These are phyloP conservation scores for Pleurotus salmoneostramineus DNA, from an alignment of 768 basidiomycete genomes.

Conservation along the genomic window DNA sequence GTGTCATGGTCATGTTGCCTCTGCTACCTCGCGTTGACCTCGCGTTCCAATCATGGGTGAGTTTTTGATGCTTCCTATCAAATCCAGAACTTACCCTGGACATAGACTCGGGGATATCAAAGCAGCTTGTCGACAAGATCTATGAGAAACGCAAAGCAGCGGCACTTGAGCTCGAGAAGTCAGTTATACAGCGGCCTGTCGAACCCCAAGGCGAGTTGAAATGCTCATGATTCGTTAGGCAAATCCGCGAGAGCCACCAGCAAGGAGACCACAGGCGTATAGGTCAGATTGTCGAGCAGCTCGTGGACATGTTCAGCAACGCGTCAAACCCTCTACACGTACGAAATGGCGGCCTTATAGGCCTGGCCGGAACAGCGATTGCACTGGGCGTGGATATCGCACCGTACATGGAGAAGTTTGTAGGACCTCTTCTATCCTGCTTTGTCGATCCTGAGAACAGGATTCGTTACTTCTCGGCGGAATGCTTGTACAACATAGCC, in stretches of 20 bases:
- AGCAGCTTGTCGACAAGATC: constrained; percentile 87
- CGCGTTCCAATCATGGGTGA: background rate
- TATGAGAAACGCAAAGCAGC: constrained; percentile 97
- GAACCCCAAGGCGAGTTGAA: background rate
- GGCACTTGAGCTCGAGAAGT: constrained; percentile 96
- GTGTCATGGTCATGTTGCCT: too few relatives aligned
- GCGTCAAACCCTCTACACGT: constrained; percentile 80
- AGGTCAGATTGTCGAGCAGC: constrained; percentile 85
- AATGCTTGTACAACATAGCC: constrained; percentile 97
- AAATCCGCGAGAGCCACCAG: constrained; percentile 82
- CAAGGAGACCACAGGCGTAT: constrained; percentile 82
- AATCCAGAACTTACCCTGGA: background rate
- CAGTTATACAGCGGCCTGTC: constrained; percentile 14
- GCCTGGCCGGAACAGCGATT: constrained; percentile 95
- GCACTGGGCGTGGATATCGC: constrained; percentile 91
- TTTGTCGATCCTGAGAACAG: constrained; percentile 93
- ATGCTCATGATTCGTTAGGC: constrained; percentile 34
- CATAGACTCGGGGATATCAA: constrained; percentile 68
- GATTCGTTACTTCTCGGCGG: constrained; percentile 96
- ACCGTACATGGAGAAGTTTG: constrained; percentile 91
- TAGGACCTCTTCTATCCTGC: constrained; percentile 83
- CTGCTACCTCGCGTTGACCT: background rate
- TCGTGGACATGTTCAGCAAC: constrained; percentile 91
- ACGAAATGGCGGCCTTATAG: constrained; percentile 93
- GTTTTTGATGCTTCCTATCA: background rate